Percentiles rank a stretch among this genome's conserved stretches.
These are phyloP conservation scores for Candida pseudoviswanathii DNA, from an alignment of 1,139 yeast genomes.

Conservation along the genomic window DNA sequence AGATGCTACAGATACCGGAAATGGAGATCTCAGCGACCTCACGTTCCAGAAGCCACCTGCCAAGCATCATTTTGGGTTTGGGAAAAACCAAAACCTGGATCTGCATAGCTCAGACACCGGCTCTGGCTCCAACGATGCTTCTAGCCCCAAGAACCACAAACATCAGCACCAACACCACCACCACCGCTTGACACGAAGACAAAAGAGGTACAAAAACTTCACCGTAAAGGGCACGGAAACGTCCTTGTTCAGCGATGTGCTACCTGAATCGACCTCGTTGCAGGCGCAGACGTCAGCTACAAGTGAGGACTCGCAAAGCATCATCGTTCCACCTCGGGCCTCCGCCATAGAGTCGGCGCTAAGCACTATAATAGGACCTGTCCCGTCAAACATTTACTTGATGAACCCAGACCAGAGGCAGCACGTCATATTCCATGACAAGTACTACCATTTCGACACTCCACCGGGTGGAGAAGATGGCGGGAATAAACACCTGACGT, in stretches of 20 bases:
- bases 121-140: too few relatives aligned
- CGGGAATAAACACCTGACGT: slow-evolving; percentile 12
- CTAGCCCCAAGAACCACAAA: not conserved
- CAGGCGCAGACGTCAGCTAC: slow-evolving; percentile 1
- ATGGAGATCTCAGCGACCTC: not conserved
- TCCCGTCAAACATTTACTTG: slow-evolving; percentile 39
- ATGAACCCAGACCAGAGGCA: slow-evolving; percentile 46
- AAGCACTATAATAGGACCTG: slow-evolving; percentile 43
- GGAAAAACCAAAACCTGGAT: slow-evolving; percentile 16
- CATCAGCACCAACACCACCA: slow-evolving; percentile 8
- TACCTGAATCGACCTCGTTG: slow-evolving; percentile 10
- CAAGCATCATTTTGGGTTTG: slow-evolving; percentile 7
- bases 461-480: slow-evolving; percentile 43
- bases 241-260: slow-evolving; percentile 13
- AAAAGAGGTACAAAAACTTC: slow-evolving; percentile 26
- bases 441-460: slow-evolving; percentile 64
- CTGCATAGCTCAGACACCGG: slow-evolving; percentile 14
- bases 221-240: slow-evolving; percentile 29
- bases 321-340: slow-evolving; percentile 46
- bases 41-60: not conserved
- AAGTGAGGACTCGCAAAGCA: slow-evolving; percentile 13
- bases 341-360: slow-evolving; percentile 48
- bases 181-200: slow-evolving; percentile 22
- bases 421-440: slow-evolving; percentile 76
- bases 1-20: not conserved